Conservation (phyloP, 2,329 filamentous ascomycete genomes). For the Colletotrichum cuscutae region DNA sequence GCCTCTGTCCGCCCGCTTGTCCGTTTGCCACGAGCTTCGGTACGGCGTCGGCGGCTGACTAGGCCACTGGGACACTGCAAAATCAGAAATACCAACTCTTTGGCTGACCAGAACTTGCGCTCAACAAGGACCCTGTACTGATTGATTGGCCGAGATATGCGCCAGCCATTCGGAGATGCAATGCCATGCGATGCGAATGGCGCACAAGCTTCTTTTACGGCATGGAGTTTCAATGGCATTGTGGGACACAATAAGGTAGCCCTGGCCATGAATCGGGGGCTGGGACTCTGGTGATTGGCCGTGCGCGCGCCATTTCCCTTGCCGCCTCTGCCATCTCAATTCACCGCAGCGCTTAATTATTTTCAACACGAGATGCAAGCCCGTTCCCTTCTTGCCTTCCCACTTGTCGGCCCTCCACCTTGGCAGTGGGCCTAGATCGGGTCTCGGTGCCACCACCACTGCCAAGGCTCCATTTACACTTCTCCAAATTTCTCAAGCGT, state of each 20-base stretch:
- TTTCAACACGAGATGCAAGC: slow-evolving; percentile 2
- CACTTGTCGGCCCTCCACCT: background rate
- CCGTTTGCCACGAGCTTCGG: background rate
- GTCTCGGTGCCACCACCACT: background rate
- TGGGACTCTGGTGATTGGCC: slow-evolving; percentile 21
- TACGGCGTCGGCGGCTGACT: background rate
- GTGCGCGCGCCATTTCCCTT: slow-evolving; percentile 14
- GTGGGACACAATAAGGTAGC: background rate
- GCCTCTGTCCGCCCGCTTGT: background rate
- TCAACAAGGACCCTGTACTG: background rate
- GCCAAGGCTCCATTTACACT: slow-evolving; percentile 4
- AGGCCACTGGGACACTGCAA: slow-evolving; percentile 2
- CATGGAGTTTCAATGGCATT: background rate
- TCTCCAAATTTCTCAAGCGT: slow-evolving; percentile 12
- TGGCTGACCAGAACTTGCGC: background rate
- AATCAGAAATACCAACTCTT: background rate
- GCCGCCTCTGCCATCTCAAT: slow-evolving; percentile 31
- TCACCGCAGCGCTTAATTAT: slow-evolving; percentile 20
- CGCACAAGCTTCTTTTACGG: slow-evolving; percentile 5
- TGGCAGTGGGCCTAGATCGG: background rate
- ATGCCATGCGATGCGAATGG: background rate
- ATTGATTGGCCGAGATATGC: background rate
- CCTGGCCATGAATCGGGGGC: background rate
- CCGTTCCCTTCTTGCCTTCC: background rate
- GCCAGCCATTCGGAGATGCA: background rate